Conservation (phyloP, 2,329 filamentous ascomycete genomes). For the Monilinia aucupariae region DNA sequence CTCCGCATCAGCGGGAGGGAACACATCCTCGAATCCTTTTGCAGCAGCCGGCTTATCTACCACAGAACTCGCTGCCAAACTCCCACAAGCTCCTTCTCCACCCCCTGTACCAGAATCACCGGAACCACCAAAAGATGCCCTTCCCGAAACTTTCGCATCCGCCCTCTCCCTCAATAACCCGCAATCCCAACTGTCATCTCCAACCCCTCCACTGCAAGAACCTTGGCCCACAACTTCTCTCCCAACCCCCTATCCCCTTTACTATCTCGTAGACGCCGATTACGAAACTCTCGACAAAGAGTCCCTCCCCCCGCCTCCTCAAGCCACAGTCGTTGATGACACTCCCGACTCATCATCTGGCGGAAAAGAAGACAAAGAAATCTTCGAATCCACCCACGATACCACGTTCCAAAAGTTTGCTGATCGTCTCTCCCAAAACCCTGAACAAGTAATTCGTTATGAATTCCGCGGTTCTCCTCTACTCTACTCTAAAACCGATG, state of each 20-base stretch:
- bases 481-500: conserved; percentile 74
- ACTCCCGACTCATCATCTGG: conserved; percentile 37
- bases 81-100: conserved; percentile 35
- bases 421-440: conserved; percentile 71
- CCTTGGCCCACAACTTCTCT: conserved; percentile 72
- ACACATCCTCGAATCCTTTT: conserved; percentile 44
- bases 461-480: conserved; percentile 69
- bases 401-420: conserved; percentile 76
- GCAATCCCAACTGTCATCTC: conserved; percentile 31
- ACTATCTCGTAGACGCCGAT: conserved; percentile 81
- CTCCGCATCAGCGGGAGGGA: conserved; percentile 50
- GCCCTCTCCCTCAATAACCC: conserved; percentile 67
- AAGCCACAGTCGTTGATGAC: conserved; percentile 43
- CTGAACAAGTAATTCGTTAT: conserved; percentile 76
- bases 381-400: conserved; percentile 71
- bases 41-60: conserved; percentile 30
- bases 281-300: conserved; percentile 75
- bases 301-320: conserved; percentile 46
- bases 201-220: conserved; percentile 44
- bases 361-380: conserved; percentile 59
- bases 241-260: conserved; percentile 66
- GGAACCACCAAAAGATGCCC: conserved; percentile 28
- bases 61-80: conserved; percentile 38
- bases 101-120: conserved; percentile 17
- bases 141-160: conserved; percentile 63